phyloP scores from a whole-genome alignment of 2,329 filamentous ascomycete species.

The Basipetospora chlamydospora region DNA sequence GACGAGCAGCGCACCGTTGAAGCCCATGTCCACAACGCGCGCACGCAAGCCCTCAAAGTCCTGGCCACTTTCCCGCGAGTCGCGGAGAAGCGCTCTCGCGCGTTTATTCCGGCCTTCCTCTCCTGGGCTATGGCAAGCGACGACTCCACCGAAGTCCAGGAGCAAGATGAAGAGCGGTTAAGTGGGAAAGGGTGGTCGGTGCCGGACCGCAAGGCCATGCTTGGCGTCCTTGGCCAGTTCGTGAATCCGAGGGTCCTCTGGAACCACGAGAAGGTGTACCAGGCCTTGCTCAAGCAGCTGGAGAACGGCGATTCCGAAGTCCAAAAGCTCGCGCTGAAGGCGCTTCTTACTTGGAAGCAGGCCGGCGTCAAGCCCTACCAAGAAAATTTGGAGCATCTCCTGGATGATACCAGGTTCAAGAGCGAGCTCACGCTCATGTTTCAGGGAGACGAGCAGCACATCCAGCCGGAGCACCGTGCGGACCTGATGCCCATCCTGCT shows the following conservation, averaged over 20 bases:
- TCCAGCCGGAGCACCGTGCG: slow-evolving; percentile 57
- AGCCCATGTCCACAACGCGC: slow-evolving; percentile 38
- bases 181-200: slow-evolving; percentile 50
- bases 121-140: slow-evolving; percentile 54
- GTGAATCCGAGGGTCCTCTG: slow-evolving; percentile 75
- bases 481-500: slow-evolving; percentile 76
- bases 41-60: slow-evolving; percentile 67
- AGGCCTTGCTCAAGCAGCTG: slow-evolving; percentile 59
- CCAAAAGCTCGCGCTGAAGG: slow-evolving; percentile 72
- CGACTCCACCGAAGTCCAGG: slow-evolving; percentile 19
- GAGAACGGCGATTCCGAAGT: slow-evolving; percentile 83
- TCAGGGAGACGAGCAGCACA: slow-evolving; percentile 50
- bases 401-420: slow-evolving; percentile 84
- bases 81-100: slow-evolving; percentile 74
- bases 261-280: slow-evolving; percentile 60
- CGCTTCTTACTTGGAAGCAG: slow-evolving; percentile 80
- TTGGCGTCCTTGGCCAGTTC: slow-evolving; percentile 73
- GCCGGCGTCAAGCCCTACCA: slow-evolving; percentile 61
- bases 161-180: slow-evolving; percentile 25
- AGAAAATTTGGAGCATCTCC: slow-evolving; percentile 70
- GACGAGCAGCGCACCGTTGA: slow-evolving; percentile 42
- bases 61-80: slow-evolving; percentile 58
- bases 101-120: slow-evolving; percentile 73
- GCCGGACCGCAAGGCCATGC: slow-evolving; percentile 69
- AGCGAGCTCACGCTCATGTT: slow-evolving; percentile 88